Base-by-base conservation (phyloP, 345 rosid genomes). In the Sisymbrium irio region DNA sequence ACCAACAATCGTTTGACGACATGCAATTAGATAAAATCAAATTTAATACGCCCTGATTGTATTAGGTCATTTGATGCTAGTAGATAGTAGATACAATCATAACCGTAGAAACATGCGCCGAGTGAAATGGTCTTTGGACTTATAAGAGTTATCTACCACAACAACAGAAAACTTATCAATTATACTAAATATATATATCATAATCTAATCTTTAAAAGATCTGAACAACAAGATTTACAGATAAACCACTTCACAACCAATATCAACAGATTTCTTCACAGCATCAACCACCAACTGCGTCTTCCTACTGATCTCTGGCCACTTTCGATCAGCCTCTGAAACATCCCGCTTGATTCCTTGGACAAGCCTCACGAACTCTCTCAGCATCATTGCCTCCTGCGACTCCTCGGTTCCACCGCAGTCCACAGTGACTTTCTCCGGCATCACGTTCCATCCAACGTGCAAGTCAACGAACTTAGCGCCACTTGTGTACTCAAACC, bases 231-330 rank as follows among this genome's bases (percentile, higher is more conserved):
- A 22, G 25, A 22, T 32, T 77, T 75, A 81, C 59, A 87, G 35
- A 68, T 77, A 56, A 53, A 88, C 86, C 36, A 83, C 80, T 73
- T 68, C 63, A 56, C 83, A 85, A 72, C 87, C 91, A 63, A 73
- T 50, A 63, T 88, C 83, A 35, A 88, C 72, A 47, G 96, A 90
- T 72, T 83, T 82, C 77, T 79, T 88, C 2, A 85, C 82, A 0
- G 88, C 84, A 63, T 86, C 91, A 27, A 88, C 9, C 33, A 90
- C 89, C 15, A 82, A 10, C 73, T 86, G 96, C 62, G 91, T 88
- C 81, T 86, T 90, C 72, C 78, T 76, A 51, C 87, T 86, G 32
- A 84, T 86, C 69, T 80, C 85, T 0, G 83, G 81, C 91, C 96
- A 90, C 40, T 27, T 83, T 1, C 19, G 60, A 62, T 86, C 87